Percentiles rank a stretch among this genome's conserved stretches.
Evolutionary conservation across 495 filamentous ascomycete species (phyloP).

Genomic region (Immersiella caudata): DNA sequence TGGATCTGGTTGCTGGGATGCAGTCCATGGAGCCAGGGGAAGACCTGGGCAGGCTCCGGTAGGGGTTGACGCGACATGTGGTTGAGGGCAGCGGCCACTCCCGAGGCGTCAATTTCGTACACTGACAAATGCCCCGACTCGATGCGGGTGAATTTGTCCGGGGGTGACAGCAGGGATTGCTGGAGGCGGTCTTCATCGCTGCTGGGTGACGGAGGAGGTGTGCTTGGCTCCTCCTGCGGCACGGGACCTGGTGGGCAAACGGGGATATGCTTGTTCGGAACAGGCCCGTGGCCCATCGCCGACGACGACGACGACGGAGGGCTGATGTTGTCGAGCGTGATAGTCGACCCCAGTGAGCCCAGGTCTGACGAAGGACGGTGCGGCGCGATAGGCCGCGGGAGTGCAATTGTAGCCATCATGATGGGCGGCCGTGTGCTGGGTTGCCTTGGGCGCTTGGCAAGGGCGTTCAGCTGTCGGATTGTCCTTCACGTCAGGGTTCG

Average conservation of each 20-base stretch:
- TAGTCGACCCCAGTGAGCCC: conserved; percentile 51
- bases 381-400: conserved; percentile 53
- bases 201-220: conserved; percentile 67
- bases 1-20: conserved; percentile 88
- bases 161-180: conserved; percentile 72
- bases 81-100: conserved; percentile 71
- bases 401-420: conserved; percentile 56
- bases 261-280: conserved; percentile 91
- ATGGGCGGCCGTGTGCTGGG: conserved; percentile 19
- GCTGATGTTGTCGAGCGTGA: conserved; percentile 53
- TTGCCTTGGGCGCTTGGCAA: conserved; percentile 1
- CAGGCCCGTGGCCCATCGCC: conserved; percentile 47
- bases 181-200: conserved; percentile 53
- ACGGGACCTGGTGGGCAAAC: conserved; percentile 78
- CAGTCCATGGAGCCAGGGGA: conserved; percentile 98
- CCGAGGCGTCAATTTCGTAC: conserved; percentile 70
- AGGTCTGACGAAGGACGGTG: conserved; percentile 52
- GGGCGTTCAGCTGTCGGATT: not conserved
- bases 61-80: conserved; percentile 74
- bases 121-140: conserved; percentile 63
- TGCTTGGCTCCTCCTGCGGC: conserved; percentile 61
- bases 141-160: conserved; percentile 59
- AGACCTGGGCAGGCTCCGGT: conserved; percentile 80
- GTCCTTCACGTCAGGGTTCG: conserved; percentile 4
- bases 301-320: conserved; percentile 42